Percentiles rank a stretch among this genome's conserved stretches.
phyloP scores from a whole-genome alignment of 306 rosid genomes.

The Cucumis melo region DNA sequence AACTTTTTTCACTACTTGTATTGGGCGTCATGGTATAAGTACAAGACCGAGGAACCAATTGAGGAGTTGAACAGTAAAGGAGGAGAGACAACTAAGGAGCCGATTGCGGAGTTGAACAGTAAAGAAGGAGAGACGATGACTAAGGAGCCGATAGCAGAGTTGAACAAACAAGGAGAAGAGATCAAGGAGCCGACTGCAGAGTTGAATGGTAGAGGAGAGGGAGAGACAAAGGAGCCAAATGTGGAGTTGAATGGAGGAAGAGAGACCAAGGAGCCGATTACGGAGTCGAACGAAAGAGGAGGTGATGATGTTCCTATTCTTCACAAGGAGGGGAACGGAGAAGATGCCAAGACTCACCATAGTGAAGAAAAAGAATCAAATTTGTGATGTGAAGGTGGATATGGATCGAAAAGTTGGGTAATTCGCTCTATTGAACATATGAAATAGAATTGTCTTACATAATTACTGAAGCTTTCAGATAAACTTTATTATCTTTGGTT shows the following conservation, averaged over 20 bases:
- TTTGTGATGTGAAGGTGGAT: not conserved
- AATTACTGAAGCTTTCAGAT: not conserved
- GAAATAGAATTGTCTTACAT: not conserved
- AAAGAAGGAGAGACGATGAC: not conserved
- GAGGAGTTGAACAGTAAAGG: not conserved
- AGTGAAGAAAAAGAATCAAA: not conserved
- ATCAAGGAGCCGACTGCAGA: too few relatives aligned
- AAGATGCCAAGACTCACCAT: constrained; percentile 1
- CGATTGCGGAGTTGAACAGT: too few relatives aligned
- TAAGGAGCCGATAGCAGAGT: constrained; percentile 17
- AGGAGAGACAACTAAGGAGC: not conserved
- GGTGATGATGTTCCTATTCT: constrained; percentile 4
- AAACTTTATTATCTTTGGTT: not conserved
- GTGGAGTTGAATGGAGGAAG: not conserved
- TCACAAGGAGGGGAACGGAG: constrained; percentile 10
- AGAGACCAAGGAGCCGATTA: constrained; percentile 17
- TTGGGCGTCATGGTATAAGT: constrained; percentile 61
- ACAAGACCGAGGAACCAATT: constrained; percentile 35
- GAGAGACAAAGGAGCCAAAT: constrained; percentile 21
- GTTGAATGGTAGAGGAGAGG: too few relatives aligned
- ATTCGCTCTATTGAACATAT: not conserved
- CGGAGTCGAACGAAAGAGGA: not conserved
- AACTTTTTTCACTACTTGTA: constrained; percentile 54
- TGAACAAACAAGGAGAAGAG: not conserved
- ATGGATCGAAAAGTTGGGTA: too few relatives aligned